Evolutionary conservation across 164 flowering plant species (phyloP), one percentile per base, ranked within the genome.

Genomic region (Sedum album): DNA sequence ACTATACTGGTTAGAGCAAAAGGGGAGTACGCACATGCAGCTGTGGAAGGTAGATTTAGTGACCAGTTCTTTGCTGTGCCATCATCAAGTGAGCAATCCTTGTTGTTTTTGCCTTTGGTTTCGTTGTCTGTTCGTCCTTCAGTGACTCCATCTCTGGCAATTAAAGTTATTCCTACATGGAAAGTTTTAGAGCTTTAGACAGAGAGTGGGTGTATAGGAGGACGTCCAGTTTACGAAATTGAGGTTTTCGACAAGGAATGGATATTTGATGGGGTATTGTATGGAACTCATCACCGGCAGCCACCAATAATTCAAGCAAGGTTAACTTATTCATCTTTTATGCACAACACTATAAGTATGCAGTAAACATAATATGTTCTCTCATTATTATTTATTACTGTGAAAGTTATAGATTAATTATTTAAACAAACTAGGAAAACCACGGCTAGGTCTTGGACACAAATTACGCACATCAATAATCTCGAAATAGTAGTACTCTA

Each of bases 101-200:
- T 49, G 55, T 13, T 20, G 11, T n/a, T 7, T 20, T 49, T 20
- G 6, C 55, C 55, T 49, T 49, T 44, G 26, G 9, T 49, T 49
- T 49, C 55, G 25, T 49, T 49, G 55, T 49, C 55, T 49, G 55
- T 49, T 49, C 55, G 55, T n/a, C 25, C 55, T 49, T 49, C 25
- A 20, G 8, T 20, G 4, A 20, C 25, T 44, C 48, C 17, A 44
- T 14, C 4, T 17, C 55, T 49, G 6, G 6, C 55, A 49, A 35
- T 35, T 3, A 35, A 7, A 35, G 38, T 3, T 35, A 7, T 35
- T 35, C n/a, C 3, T 35, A 35, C 7, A 44, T 17, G 18, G 1
- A 17, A 44, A 11, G 48, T 11, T 13, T 44, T 3, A 11, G 0
- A 11, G n/a, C 11, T 39, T 39, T 39, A 39, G 42, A 8, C 13